A percentile compares a stretch with the other conserved stretches of the same genome.
These are phyloP conservation scores for Grosmannia clavigera DNA, from an alignment of 2,329 filamentous ascomycete species.

Conservation along the genomic window DNA sequence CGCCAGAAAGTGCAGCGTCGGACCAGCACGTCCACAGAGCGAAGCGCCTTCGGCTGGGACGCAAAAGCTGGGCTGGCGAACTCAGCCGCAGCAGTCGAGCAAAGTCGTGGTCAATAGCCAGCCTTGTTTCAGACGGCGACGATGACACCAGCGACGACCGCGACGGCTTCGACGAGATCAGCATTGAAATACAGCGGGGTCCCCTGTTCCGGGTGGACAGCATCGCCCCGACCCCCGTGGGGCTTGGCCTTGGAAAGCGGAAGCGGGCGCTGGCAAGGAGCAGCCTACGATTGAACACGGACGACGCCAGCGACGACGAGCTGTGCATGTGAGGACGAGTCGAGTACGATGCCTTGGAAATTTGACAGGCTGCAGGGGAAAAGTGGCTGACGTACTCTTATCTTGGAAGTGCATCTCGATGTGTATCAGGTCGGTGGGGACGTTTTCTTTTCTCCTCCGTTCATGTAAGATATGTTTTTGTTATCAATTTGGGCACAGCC, in stretches of 20 bases:
- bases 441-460: not conserved
- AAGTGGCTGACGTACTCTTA: not conserved
- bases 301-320: conserved; percentile 11
- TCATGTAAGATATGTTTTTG: not conserved
- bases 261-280: not conserved
- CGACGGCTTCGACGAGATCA: not conserved
- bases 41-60: not conserved
- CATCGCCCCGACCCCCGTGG: not conserved
- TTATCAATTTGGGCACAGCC: not conserved
- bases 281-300: not conserved
- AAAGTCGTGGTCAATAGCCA: not conserved
- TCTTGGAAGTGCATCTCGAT: not conserved
- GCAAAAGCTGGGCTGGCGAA: not conserved
- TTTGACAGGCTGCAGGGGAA: not conserved
- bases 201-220: not conserved
- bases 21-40: not conserved
- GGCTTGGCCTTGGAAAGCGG: not conserved
- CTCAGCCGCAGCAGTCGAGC: not conserved
- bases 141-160: not conserved
- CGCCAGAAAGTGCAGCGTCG: not conserved
- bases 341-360: not conserved
- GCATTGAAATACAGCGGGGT: not conserved
- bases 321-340: conserved; percentile 9
- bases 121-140: conserved; percentile 10
- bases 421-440: not conserved